Conservation (phyloP, 1,284 basidiomycete species). For the Cryptococcus hybrid region DNA sequence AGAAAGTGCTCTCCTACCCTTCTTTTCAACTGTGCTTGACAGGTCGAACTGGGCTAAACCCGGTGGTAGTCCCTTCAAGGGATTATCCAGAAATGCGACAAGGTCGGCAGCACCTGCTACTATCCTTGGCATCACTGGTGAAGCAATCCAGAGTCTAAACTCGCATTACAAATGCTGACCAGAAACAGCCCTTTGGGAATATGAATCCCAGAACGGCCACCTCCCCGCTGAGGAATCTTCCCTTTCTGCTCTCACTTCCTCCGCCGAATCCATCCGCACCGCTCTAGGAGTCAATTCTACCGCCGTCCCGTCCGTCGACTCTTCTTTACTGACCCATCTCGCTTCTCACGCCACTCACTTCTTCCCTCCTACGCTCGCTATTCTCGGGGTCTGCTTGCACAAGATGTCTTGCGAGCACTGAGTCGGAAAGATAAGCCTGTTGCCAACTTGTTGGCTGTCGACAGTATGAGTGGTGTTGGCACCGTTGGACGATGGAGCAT, state of each 20-base stretch:
- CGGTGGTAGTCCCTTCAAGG: slow-evolving; percentile 61
- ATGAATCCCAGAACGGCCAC: slow-evolving; percentile 59
- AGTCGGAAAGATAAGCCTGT: slow-evolving; percentile 88
- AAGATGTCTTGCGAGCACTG: slow-evolving; percentile 90
- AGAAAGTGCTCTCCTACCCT: slow-evolving; percentile 63
- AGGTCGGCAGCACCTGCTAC: slow-evolving; percentile 73
- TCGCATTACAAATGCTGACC: background rate
- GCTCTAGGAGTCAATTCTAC: slow-evolving; percentile 69
- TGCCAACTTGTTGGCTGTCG: slow-evolving; percentile 87
- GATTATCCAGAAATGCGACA: slow-evolving; percentile 67
- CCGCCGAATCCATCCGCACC: slow-evolving; percentile 60
- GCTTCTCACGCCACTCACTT: slow-evolving; percentile 73
- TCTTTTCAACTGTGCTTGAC: slow-evolving; percentile 62
- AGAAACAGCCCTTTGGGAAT: slow-evolving; percentile 75
- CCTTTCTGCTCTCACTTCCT: slow-evolving; percentile 60
- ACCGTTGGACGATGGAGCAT: slow-evolving; percentile 37
- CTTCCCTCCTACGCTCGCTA: slow-evolving; percentile 84
- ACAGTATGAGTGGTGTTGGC: slow-evolving; percentile 62
- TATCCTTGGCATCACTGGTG: slow-evolving; percentile 71
- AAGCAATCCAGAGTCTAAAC: slow-evolving; percentile 20
- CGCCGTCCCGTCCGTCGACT: slow-evolving; percentile 59
- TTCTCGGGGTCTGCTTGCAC: slow-evolving; percentile 92
- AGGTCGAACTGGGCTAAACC: slow-evolving; percentile 35
- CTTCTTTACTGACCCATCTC: slow-evolving; percentile 53
- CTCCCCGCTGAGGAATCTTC: slow-evolving; percentile 59